Base-by-base conservation (phyloP, 2,329 filamentous ascomycete genomes). In the Alternaria sp. region DNA sequence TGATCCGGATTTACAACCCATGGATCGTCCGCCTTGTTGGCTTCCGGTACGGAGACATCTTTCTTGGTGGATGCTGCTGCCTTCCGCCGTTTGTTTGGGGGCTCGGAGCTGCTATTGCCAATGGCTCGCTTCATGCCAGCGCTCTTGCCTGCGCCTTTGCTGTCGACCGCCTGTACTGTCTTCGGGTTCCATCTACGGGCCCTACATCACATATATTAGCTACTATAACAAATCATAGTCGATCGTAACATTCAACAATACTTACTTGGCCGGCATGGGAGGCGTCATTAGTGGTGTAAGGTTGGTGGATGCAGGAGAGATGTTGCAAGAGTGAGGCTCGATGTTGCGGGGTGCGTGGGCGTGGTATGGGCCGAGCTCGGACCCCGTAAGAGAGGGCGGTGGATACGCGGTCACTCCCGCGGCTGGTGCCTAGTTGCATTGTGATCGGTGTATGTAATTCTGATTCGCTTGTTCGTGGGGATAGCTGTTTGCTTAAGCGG, bases 51-150 rank as follows among this genome's bases (percentile, higher is more conserved):
- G 26, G 26, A 11, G 26, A 28, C 26, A 28, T 28, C 26, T 28
- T 28, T 28, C 26, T 28, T 28, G 26, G 26, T 28, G 26, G 26
- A 28, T 28, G 10, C 10, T 11, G 26, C 26, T 28, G 7, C 32
- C 25, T 66, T 66, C 10, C 51, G 59, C 21, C 59, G 57, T 54
- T 74, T 72, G 2, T 11, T 32, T 12, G 57, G 25, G 26, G 23
- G 19, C 15, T 57, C 51, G n/a, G 46, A 21, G 36, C 23, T 26
- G 12, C 25, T 21, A 25, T 59, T 26, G 15, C 23, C 32, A n/a
- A 19, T 15, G 12, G 30, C 12, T 19, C 62, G 56, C 40, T 70
- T 67, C 19, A 28, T 59, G 15, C n/a, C 45, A 25, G 21, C 28
- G 12, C 44, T 60, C 32, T 68, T 62, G 12, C n/a, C 44, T 28